Conservation (phyloP, 345 rosid genomes). For the Microthlaspi erraticum region DNA sequence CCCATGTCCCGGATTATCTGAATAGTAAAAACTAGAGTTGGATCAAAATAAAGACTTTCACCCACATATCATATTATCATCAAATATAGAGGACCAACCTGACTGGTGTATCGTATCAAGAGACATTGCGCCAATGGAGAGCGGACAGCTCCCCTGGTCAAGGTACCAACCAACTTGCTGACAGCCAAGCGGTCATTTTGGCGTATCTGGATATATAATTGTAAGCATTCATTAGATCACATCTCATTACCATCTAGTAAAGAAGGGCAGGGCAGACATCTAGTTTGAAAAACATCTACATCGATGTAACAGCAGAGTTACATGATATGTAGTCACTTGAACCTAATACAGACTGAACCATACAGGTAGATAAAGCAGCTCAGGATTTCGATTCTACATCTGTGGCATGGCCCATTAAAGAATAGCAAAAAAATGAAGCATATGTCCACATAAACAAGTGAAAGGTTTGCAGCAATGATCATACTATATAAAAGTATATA, state of each 20-base stretch:
- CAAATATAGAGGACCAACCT: slow-evolving; percentile 53
- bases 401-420: slow-evolving; percentile 17
- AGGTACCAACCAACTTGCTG: slow-evolving; percentile 84
- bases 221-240: slow-evolving; percentile 18
- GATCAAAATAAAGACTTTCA: slow-evolving; percentile 9
- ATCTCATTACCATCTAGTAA: slow-evolving; percentile 12
- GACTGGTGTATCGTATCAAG: slow-evolving; percentile 88
- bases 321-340: slow-evolving; percentile 9
- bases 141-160: slow-evolving; percentile 92
- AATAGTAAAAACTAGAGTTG: slow-evolving; percentile 27
- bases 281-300: neutral
- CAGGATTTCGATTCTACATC: neutral
- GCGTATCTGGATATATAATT: slow-evolving; percentile 65
- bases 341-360: slow-evolving; percentile 10
- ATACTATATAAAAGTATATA: slow-evolving; percentile 14
- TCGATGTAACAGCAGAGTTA: neutral
- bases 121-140: slow-evolving; percentile 98
- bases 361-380: neutral
- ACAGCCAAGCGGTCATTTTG: slow-evolving; percentile 93
- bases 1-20: slow-evolving; percentile 92
- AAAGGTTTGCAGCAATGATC: slow-evolving; percentile 3
- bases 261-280: slow-evolving; percentile 9
- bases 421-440: slow-evolving; percentile 16
- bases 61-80: slow-evolving; percentile 12
- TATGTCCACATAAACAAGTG: slow-evolving; percentile 6